Base-by-base conservation (phyloP, 371 early-diverging fungal species). In the Gilbertella persicaria region DNA sequence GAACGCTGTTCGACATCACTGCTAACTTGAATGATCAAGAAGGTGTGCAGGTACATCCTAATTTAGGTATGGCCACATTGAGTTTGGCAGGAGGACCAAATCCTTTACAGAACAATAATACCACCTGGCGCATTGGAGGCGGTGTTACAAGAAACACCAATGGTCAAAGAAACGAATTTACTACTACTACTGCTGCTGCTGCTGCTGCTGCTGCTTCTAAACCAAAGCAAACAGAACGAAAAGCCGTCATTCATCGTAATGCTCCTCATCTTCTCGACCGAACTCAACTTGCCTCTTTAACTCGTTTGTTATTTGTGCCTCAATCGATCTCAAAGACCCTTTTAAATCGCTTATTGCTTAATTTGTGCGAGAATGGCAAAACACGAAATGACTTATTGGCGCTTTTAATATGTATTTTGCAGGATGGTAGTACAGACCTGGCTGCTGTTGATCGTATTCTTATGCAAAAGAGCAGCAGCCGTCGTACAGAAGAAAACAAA, bases 361-460 rank as follows among this genome's bases (percentile, higher is more conserved):
- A 92, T 66, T 82, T 98, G 1, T 91, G 93, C 60, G 95, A 96
- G 67, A 96, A 96, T 67, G 85, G 81, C 55, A 85, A 84, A 55
- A 90, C 95, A 0, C 82, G 97, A 4, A 58, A 78, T 3, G 97
- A 98, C 50, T 61, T 97, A 1, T 73, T 97, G 10, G 84, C 89
- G 1, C 71, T 97, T 33, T 64, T 98, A 37, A 72, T 98, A 19
- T 88, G 89, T 20, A 84, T 96, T 26, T 73, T 98, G 30, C 89
- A 89, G 53, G 92, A 92, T 50, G 92, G 91, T 9, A 87, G 87
- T 40, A 77, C 80, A 0, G 92, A 92, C 62, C 56, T 92, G 39
- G 83, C 85, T n/a, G 80, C 85, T 10, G 87, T 91, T 0, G 93
- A 94, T 51, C 75, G 79, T 53, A 88, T 86, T 45, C 89, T 92